Percentiles rank a stretch among this genome's conserved stretches.
Conservation (phyloP, 352 stramenopile genomes). For the Phytophthora sp. region DNA sequence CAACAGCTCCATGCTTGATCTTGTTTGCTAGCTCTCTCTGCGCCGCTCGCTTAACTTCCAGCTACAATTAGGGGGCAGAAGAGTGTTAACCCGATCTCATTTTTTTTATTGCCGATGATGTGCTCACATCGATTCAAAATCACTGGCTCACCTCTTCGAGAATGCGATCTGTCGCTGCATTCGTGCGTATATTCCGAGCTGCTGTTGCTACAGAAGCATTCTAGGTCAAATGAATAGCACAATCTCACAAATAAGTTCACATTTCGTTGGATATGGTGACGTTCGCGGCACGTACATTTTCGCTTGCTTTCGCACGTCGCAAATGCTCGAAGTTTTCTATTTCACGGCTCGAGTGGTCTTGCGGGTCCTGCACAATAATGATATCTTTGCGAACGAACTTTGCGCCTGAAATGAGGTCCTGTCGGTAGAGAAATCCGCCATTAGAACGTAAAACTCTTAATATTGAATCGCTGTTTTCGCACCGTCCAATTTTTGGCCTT, state of each 20-base stretch:
- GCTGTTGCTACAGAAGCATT: conserved; percentile 13
- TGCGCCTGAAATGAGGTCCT: conserved; percentile 94
- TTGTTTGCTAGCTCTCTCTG: conserved; percentile 78
- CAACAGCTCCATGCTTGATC: conserved; percentile 57
- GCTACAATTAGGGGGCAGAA: conserved; percentile 26
- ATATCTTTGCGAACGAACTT: conserved; percentile 94
- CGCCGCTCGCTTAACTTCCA: conserved; percentile 65
- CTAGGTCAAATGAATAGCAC: conserved; percentile 11
- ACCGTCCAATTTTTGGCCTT: conserved; percentile 97
- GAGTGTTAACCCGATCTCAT: neutral
- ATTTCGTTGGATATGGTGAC: neutral
- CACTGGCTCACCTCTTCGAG: conserved; percentile 59
- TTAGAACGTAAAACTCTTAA: conserved; percentile 18
- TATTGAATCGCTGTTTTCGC: neutral
- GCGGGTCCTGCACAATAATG: conserved; percentile 95
- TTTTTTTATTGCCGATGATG: neutral
- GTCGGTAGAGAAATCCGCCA: conserved; percentile 7
- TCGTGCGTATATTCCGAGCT: conserved; percentile 76
- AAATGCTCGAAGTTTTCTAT: conserved; percentile 99
- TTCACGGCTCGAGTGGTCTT: conserved; percentile 91
- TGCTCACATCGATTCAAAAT: neutral
- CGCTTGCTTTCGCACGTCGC: conserved; percentile 58
- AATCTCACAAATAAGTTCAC: neutral
- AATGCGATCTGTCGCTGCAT: conserved; percentile 84
- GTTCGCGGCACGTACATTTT: conserved; percentile 39